Conservation (phyloP, 139 green algal genomes). For the Micractinium conductrix region DNA sequence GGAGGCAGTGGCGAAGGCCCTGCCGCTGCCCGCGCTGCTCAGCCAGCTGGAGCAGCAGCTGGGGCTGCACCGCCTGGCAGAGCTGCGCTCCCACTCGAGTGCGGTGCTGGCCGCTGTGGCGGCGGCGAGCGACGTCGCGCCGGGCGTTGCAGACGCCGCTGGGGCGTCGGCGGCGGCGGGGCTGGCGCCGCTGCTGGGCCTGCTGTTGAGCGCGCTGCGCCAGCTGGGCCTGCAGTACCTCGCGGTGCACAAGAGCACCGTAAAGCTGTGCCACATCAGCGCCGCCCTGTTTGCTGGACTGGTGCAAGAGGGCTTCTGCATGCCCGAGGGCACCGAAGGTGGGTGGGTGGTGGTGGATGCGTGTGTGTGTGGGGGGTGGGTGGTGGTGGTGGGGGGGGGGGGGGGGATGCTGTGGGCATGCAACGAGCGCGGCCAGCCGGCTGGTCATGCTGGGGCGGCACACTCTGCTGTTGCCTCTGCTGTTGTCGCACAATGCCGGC, state of each 20-base stretch:
- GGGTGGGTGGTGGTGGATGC: not conserved
- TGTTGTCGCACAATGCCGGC: not conserved
- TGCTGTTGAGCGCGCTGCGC: constrained; percentile 57
- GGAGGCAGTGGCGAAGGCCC: not conserved
- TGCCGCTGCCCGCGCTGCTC: constrained; percentile 25
- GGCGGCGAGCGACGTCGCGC: not conserved
- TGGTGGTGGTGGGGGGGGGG: not conserved
- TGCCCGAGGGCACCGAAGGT: constrained; percentile 37
- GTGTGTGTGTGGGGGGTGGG: not conserved
- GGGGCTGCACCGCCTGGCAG: not conserved
- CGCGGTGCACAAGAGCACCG: constrained; percentile 64
- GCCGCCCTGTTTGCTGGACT: constrained; percentile 81
- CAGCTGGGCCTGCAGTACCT: constrained; percentile 51
- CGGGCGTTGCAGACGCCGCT: not conserved
- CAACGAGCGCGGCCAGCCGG: not conserved
- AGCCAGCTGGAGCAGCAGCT: constrained; percentile 28
- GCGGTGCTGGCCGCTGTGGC: constrained; percentile 14
- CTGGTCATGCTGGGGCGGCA: not conserved
- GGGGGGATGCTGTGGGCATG: not conserved
- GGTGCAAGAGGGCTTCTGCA: constrained; percentile 92
- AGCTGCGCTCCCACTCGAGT: not conserved
- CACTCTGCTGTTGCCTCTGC: not conserved
- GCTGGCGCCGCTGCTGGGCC: constrained; percentile 58
- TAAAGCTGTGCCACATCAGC: constrained; percentile 89
- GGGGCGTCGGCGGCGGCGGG: constrained; percentile 25